These are phyloP conservation scores for Aureobasidium pullulans DNA, from an alignment of 2,329 filamentous ascomycete genomes.

Conservation along the genomic window DNA sequence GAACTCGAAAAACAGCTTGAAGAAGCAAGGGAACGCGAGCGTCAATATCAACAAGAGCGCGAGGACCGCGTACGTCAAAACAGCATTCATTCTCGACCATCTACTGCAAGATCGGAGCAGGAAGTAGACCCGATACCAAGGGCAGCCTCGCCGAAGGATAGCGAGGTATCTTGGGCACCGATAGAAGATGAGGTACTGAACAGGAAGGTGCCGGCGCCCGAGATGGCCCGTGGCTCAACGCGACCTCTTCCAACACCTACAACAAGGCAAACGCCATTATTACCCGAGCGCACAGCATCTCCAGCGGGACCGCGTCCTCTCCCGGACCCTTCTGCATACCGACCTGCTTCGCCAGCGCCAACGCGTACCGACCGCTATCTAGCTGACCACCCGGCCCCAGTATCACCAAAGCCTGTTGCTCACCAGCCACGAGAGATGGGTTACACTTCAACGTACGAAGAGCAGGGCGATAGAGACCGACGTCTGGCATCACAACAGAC, in stretches of 20 bases:
- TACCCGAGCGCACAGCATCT: constrained; percentile 19
- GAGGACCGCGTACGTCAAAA: constrained; percentile 41
- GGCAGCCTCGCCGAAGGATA: constrained; percentile 37
- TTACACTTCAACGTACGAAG: constrained; percentile 50
- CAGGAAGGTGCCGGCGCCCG: constrained; percentile 45
- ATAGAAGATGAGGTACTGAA: constrained; percentile 59
- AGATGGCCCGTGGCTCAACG: constrained; percentile 16
- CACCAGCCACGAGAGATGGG: constrained; percentile 45
- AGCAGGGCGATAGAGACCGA: constrained; percentile 49
- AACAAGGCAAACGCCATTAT: constrained; percentile 29
- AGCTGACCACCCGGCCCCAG: constrained; percentile 47
- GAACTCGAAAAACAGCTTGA: constrained; percentile 71
- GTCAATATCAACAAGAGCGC: constrained; percentile 55
- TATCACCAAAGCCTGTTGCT: constrained; percentile 27
- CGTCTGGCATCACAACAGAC: constrained; percentile 51
- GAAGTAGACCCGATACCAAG: constrained; percentile 8
- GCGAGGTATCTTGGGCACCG: constrained; percentile 57
- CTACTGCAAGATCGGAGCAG: neutral
- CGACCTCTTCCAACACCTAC: constrained; percentile 25
- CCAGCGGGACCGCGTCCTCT: constrained; percentile 13
- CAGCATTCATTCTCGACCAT: constrained; percentile 25
- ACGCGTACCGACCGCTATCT: constrained; percentile 54
- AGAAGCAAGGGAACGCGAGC: constrained; percentile 59
- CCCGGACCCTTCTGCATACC: constrained; percentile 38
- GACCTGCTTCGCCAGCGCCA: constrained; percentile 18